phyloP scores from a whole-genome alignment of 768 basidiomycete genomes.

The Suillus discolor region DNA sequence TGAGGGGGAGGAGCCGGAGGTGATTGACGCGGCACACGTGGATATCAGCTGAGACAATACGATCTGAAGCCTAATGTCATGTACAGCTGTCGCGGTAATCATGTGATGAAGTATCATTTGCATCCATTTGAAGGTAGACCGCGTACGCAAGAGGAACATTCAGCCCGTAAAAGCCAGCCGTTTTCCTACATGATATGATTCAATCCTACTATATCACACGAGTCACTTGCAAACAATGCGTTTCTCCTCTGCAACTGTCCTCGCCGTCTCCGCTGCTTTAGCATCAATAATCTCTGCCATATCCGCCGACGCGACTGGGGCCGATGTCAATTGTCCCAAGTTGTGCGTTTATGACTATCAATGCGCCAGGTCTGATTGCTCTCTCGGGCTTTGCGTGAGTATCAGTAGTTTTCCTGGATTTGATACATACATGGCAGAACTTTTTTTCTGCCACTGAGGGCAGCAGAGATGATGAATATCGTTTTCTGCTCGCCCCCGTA shows the following conservation, averaged over 20 bases:
- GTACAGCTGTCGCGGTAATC: conserved; percentile 70
- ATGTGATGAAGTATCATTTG: conserved; percentile 21
- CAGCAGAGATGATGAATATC: too few relatives aligned
- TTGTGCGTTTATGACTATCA: too few relatives aligned
- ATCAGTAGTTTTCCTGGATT: too few relatives aligned
- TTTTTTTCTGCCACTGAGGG: too few relatives aligned
- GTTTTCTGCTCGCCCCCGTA: too few relatives aligned
- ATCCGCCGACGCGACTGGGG: neutral
- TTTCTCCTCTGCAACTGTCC: neutral
- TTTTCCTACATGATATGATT: neutral
- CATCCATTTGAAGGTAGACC: neutral
- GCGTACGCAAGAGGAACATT: neutral
- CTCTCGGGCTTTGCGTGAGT: too few relatives aligned
- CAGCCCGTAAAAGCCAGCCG: neutral
- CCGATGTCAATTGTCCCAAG: too few relatives aligned
- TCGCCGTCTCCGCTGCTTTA: neutral
- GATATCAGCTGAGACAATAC: conserved; percentile 15
- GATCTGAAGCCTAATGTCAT: conserved; percentile 16
- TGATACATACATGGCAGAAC: too few relatives aligned
- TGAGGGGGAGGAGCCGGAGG: conserved; percentile 36
- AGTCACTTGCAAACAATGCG: neutral
- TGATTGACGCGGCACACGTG: conserved; percentile 12
- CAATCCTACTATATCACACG: neutral
- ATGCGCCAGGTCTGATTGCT: too few relatives aligned
- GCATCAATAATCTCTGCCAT: neutral